These are phyloP conservation scores for Delonix regia DNA, from an alignment of 306 rosid species.

Conservation along the genomic window DNA sequence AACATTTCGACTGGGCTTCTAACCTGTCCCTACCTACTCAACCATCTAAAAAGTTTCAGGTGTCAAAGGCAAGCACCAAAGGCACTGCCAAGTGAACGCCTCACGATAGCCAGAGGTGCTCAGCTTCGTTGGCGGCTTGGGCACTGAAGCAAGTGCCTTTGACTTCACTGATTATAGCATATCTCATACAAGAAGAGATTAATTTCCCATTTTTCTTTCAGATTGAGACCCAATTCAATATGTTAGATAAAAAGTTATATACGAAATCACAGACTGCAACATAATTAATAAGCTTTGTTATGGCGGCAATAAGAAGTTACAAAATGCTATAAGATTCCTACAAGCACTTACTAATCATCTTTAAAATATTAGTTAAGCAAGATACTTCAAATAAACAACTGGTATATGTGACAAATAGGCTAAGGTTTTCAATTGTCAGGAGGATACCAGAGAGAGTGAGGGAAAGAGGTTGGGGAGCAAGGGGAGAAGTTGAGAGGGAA, in stretches of 20 bases:
- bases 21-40: no score
- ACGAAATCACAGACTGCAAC: slow-evolving; percentile 20
- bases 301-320: slow-evolving; percentile 9
- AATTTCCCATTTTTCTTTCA: not conserved
- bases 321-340: slow-evolving; percentile 19
- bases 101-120: no score
- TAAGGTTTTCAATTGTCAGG: not conserved
- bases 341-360: slow-evolving; percentile 2
- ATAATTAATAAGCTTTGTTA: not conserved
- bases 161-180: no score
- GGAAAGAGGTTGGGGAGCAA: no score
- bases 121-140: no score
- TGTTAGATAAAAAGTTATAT: slow-evolving; percentile 10
- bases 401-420: slow-evolving; percentile 7
- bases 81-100: no score
- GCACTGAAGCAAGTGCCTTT: no score
- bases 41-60: no score
- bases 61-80: no score
- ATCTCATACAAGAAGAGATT: not conserved
- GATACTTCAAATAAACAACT: slow-evolving; percentile 17
- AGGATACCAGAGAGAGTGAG: no score
- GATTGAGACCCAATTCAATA: not conserved
- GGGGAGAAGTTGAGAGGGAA: no score
- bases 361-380: slow-evolving; percentile 5
- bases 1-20: no score